Evolutionary conservation across 352 stramenopile genomes (phyloP), one percentile per base, ranked within the genome.

Genomic region (Saprolegnia parasitica): DNA sequence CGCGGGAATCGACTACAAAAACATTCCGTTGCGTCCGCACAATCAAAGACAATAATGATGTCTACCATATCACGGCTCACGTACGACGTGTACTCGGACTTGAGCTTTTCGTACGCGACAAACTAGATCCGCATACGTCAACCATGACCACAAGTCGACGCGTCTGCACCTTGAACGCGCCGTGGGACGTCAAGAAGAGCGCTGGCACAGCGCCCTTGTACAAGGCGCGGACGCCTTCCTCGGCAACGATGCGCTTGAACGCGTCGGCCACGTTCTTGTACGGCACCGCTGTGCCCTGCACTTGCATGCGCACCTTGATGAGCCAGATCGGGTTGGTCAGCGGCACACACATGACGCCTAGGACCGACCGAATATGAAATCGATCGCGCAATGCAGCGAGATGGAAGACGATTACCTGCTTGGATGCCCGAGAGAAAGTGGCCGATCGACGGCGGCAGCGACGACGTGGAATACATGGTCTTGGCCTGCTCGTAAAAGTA

Each of bases 281-380:
- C 11, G 84, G 86, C 29, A 83, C 60, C 32, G 75, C 73, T 58
- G 90, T 91, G 29, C 78, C 81, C 18, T 93, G 83, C 24, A 93
- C 86, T 88, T 99, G 95, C 86, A 99, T 95, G 52, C 97, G 84
- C 32, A 97, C 97, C 77, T 99, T 99, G 70, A 99, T 90, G 37
- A 99, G 83, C 96, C 96, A 99, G 42, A 99, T 90, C 20, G 97
- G 97, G 84, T 99, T 99, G 32, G 96, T 99, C 26, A 98, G 74
- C 5, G 95, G 86, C 47, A 99, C 96, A 76, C 98, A 98, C 58
- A 98, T 87, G 61, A 86, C 79, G 61, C 92, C 64, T 71, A 46
- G n/a, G n/a, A n/a, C n/a, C n/a, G n/a, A n/a, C n/a, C n/a, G n/a
- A n/a, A n/a, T n/a, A n/a, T n/a, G n/a, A n/a, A n/a, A n/a, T n/a